phyloP scores from a whole-genome alignment of 768 basidiomycete species.

The Mycena rosella region DNA sequence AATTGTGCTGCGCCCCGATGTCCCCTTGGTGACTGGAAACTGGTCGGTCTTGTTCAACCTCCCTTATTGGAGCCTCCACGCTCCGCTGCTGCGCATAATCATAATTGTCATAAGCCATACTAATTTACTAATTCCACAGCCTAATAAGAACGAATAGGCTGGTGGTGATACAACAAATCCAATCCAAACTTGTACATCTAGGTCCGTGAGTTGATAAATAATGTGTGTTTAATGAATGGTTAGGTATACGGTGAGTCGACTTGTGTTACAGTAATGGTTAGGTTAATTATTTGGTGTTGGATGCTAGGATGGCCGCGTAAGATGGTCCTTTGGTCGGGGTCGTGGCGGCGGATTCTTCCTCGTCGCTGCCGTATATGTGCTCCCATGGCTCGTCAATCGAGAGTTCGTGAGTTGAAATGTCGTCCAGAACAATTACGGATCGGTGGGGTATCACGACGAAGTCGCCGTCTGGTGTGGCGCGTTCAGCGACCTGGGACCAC shows the following conservation, averaged over 20 bases:
- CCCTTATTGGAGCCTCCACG: neutral
- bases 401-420: constrained; percentile 54
- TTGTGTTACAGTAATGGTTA: constrained; percentile 19
- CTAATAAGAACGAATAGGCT: constrained; percentile 27
- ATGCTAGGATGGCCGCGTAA: constrained; percentile 55
- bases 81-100: neutral
- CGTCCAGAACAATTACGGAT: constrained; percentile 71
- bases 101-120: constrained; percentile 28
- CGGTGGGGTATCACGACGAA: constrained; percentile 70
- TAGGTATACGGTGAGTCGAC: constrained; percentile 23
- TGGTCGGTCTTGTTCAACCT: constrained; percentile 12
- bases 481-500: constrained; percentile 10
- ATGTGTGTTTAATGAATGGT: constrained; percentile 27
- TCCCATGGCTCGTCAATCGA: constrained; percentile 72
- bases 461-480: constrained; percentile 58
- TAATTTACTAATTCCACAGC: constrained; percentile 29
- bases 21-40: constrained; percentile 4
- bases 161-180: constrained; percentile 35
- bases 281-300: constrained; percentile 33
- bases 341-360: constrained; percentile 44
- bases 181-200: constrained; percentile 35
- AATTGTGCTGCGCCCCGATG: neutral
- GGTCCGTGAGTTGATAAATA: constrained; percentile 34
- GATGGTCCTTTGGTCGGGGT: constrained; percentile 46
- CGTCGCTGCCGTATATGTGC: constrained; percentile 58